A percentile compares a stretch with the other conserved stretches of the same genome.
Evolutionary conservation across 192 early-diverging fungal genomes (phyloP).

Genomic region (Coemansia sp.): DNA sequence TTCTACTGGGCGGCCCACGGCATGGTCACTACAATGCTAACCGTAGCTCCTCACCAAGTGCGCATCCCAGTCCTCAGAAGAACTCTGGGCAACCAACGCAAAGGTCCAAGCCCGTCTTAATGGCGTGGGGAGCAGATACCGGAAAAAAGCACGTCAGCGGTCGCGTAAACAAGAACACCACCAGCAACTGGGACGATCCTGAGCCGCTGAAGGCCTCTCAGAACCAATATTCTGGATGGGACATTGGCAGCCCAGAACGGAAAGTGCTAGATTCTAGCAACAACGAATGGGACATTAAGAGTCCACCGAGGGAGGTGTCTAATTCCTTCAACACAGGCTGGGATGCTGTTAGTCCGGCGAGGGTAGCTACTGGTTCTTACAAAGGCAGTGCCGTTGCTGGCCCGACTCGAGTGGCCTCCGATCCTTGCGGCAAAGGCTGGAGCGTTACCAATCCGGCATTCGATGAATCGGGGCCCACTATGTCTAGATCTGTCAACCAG

Average conservation of each 20-base stretch:
- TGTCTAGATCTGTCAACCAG: constrained; percentile 33
- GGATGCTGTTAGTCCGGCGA: not conserved
- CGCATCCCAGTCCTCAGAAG: not conserved
- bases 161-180: not conserved
- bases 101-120: no score
- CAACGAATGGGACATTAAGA: not conserved
- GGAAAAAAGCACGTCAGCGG: not conserved
- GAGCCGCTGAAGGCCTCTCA: not conserved
- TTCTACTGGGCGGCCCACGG: not conserved
- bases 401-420: not conserved
- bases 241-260: not conserved
- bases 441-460: not conserved
- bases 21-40: not conserved
- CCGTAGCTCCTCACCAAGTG: not conserved
- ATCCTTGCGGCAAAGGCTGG: not conserved
- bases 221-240: not conserved
- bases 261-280: not conserved
- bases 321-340: not conserved
- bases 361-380: not conserved
- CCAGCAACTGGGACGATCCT: not conserved
- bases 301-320: not conserved
- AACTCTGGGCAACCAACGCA: not conserved
- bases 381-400: not conserved
- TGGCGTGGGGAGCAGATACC: not conserved
- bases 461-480: constrained; percentile 3